Conservation (phyloP, 2,329 filamentous ascomycete genomes). For the Trichophyton equinum region DNA sequence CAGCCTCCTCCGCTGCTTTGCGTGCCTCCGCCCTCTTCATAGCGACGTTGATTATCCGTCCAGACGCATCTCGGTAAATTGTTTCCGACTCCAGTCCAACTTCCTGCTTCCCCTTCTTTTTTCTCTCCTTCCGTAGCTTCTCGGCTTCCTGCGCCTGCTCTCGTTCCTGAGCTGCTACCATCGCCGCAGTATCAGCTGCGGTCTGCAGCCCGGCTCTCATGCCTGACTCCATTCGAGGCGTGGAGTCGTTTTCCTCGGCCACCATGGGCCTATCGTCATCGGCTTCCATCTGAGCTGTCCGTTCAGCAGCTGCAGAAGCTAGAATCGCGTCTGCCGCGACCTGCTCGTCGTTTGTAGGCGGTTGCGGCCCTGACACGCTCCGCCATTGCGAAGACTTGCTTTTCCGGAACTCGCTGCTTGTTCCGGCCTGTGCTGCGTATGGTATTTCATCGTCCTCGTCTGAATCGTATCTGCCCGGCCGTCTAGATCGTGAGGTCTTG, state of each 20-base stretch:
- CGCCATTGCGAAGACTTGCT: constrained; percentile 75
- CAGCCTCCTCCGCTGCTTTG: constrained; percentile 62
- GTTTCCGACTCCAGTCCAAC: constrained; percentile 8
- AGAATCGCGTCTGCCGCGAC: constrained; percentile 70
- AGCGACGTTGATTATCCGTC: constrained; percentile 81
- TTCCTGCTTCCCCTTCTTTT: constrained; percentile 6
- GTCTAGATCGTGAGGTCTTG: constrained; percentile 14
- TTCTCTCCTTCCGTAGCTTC: constrained; percentile 7
- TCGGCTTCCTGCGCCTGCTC: constrained; percentile 36
- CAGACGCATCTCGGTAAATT: constrained; percentile 77
- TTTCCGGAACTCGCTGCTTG: constrained; percentile 38
- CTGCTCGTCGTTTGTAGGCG: constrained; percentile 41
- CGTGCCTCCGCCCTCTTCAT: constrained; percentile 82
- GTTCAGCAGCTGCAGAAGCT: constrained; percentile 56
- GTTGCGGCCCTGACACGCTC: constrained; percentile 35
- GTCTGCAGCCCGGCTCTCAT: constrained; percentile 78
- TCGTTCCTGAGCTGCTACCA: constrained; percentile 53
- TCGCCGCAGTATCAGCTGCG: constrained; percentile 61
- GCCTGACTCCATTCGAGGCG: constrained; percentile 70
- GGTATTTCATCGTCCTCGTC: constrained; percentile 25
- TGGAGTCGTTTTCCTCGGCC: constrained; percentile 28
- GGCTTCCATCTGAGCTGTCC: constrained; percentile 35
- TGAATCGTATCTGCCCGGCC: constrained; percentile 13
- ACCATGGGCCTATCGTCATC: constrained; percentile 38
- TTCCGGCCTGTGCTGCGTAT: constrained; percentile 13